Conservation (phyloP, 2,329 filamentous ascomycete genomes). For the Calonectria honghensis region DNA sequence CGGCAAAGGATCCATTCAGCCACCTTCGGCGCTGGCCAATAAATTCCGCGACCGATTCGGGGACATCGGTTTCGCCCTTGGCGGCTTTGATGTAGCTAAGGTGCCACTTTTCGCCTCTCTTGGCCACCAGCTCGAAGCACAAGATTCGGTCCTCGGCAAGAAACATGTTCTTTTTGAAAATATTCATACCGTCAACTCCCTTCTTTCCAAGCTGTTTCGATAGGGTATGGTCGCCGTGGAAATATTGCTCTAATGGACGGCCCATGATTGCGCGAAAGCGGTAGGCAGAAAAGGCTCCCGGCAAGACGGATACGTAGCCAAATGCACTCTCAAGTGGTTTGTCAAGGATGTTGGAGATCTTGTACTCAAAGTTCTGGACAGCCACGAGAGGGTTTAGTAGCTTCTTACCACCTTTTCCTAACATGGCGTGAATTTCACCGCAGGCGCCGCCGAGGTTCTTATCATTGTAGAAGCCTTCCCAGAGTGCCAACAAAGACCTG, state of each 20-base stretch:
- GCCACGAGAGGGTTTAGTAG: constrained; percentile 8
- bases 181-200: constrained; percentile 15
- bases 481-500: background rate
- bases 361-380: constrained; percentile 20
- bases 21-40: constrained; percentile 19
- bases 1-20: constrained; percentile 14
- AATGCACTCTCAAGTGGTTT: constrained; percentile 11
- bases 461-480: constrained; percentile 17
- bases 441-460: constrained; percentile 13
- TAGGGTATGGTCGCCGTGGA: background rate
- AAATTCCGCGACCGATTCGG: constrained; percentile 6
- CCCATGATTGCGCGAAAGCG: constrained; percentile 7
- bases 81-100: constrained; percentile 19
- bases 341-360: constrained; percentile 12
- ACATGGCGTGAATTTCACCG: constrained; percentile 14
- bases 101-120: constrained; percentile 14
- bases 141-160: constrained; percentile 17
- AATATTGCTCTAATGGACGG: constrained; percentile 7
- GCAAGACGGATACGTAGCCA: background rate
- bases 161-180: constrained; percentile 23
- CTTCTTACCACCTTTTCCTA: constrained; percentile 13
- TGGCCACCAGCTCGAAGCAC: constrained; percentile 11
- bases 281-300: constrained; percentile 9
- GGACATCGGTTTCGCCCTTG: constrained; percentile 9
- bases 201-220: constrained; percentile 19